Evolutionary conservation across 2,329 filamentous ascomycete species (phyloP).

Genomic region (Tricladium varicosporioides): DNA sequence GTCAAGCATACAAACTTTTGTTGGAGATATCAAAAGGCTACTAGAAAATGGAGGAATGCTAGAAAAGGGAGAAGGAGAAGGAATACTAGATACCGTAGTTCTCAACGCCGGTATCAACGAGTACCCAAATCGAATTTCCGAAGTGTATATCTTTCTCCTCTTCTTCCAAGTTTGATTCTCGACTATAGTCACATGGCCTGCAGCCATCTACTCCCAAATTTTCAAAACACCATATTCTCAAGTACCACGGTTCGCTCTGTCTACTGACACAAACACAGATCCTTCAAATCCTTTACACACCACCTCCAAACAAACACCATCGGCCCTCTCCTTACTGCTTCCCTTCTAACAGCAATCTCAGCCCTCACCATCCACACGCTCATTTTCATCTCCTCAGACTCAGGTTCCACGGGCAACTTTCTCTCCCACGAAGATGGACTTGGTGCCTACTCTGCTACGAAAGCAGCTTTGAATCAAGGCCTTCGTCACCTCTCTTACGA

Average conservation of each 20-base stretch:
- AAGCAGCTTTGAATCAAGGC: conserved; percentile 56
- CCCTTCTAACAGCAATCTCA: conserved; percentile 44
- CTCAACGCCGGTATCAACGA: conserved; percentile 54
- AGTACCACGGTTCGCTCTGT: background rate
- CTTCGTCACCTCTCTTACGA: conserved; percentile 55
- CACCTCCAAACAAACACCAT: conserved; percentile 58
- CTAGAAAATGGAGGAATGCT: conserved; percentile 12
- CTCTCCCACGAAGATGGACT: conserved; percentile 56
- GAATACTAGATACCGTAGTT: conserved; percentile 46
- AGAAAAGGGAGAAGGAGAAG: conserved; percentile 18
- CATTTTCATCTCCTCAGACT: conserved; percentile 56
- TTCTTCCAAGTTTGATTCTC: background rate
- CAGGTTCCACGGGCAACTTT: conserved; percentile 49
- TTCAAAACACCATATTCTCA: no score
- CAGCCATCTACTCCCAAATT: no score
- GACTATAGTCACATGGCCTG: no score
- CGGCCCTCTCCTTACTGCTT: conserved; percentile 55
- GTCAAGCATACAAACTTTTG: conserved; percentile 43
- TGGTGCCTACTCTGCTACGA: conserved; percentile 55
- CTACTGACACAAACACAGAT: conserved; percentile 33
- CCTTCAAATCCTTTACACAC: conserved; percentile 51
- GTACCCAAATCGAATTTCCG: conserved; percentile 45
- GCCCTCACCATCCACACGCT: conserved; percentile 37
- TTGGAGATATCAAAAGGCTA: conserved; percentile 15
- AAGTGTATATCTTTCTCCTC: conserved; percentile 37